Evolutionary conservation across 2,329 filamentous ascomycete species (phyloP), one percentile per base, ranked within the genome.

Genomic region (Zalaria sp.): DNA sequence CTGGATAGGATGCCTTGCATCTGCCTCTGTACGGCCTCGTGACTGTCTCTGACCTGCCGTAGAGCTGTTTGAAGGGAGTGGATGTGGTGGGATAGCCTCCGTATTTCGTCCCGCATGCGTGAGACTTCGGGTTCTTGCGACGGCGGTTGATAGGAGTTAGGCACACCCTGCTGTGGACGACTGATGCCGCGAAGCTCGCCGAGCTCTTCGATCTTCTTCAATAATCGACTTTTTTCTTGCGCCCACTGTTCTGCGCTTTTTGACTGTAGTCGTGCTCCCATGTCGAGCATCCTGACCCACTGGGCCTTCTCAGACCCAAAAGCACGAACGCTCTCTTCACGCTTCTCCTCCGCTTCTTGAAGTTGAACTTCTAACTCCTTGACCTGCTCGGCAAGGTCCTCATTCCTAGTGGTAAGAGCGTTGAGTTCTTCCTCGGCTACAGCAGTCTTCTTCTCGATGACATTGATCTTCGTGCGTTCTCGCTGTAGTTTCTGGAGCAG

Each of bases 371-470:
- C 68, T n/a, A 75, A 52, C 8, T 56, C 52, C 11, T 61, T 56
- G 28, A 72, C 58, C 48, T 72, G 66, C 18, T 63, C 55, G 42
- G 66, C 59, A 5, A 75, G 48, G 34, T 64, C 63, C 41, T 69
- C 60, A 46, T 67, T 72, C 49, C 71, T 69, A 45, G 69, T 64
- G 2, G 64, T 66, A 25, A 75, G 56, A 28, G 56, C 63, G 46
- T 68, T 72, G 46, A 75, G 67, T 49, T 74, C 69, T 10, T 62
- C 57, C 40, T 73, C 68, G 4, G 67, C 66, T 10, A 69, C 65
- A 25, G 61, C 61, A 10, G 69, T 54, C 49, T 74, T 74, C 53
- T 64, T 61, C 49, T 68, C 70, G 2, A 74, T 59, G 2, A 69
- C 63, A 35, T 63, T 63, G 35, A 62, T 68, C 47, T 68, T 67